Conservation (phyloP, 441 rosid genomes). For the Adansonia gregorii region DNA sequence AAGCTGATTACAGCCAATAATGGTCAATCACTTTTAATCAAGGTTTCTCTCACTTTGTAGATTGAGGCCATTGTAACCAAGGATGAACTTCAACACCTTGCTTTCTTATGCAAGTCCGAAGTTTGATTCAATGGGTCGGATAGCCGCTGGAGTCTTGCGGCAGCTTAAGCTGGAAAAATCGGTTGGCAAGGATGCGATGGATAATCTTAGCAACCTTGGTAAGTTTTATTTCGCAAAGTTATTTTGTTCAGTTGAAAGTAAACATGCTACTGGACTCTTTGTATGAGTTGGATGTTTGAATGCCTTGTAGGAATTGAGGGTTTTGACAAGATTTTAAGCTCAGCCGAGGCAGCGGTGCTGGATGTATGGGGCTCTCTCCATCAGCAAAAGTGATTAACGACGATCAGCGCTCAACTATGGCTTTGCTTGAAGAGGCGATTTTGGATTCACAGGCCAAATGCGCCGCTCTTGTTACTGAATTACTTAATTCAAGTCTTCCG, state of each 20-base stretch:
- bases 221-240: conserved; percentile 28
- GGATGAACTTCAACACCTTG: conserved; percentile 87
- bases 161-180: conserved; percentile 83
- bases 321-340: conserved; percentile 67
- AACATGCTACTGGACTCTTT: not conserved
- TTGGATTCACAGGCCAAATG: conserved; percentile 67
- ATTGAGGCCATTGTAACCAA: conserved; percentile 87
- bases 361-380: conserved; percentile 41
- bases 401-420: conserved; percentile 41
- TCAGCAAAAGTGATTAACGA: conserved; percentile 39
- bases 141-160: conserved; percentile 82
- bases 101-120: conserved; percentile 81
- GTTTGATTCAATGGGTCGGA: conserved; percentile 87
- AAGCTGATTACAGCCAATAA: not conserved
- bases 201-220: conserved; percentile 97
- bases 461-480: conserved; percentile 45
- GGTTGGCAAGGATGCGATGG: conserved; percentile 73
- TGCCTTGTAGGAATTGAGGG: conserved; percentile 76
- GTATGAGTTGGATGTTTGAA: not conserved
- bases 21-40: not conserved
- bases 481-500: conserved; percentile 45
- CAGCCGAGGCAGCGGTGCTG: conserved; percentile 47
- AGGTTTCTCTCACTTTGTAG: conserved; percentile 40
- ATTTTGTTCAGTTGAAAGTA: not conserved
- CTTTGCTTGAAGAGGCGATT: conserved; percentile 73